Base-by-base conservation (phyloP, 2,329 filamentous ascomycete genomes). In the Tolypocladium sp. region DNA sequence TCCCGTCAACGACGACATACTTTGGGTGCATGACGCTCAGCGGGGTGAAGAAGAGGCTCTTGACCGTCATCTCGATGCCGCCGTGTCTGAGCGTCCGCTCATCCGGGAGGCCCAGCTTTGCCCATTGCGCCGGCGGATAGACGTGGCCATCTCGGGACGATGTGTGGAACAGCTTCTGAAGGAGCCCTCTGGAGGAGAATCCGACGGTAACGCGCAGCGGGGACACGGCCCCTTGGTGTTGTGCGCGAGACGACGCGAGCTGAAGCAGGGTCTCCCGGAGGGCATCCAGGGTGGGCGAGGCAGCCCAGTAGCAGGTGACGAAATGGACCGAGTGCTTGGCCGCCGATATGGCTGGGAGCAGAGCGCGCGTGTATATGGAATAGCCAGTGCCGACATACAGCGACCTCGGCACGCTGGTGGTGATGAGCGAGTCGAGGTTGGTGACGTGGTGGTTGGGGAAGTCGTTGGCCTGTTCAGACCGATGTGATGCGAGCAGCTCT, bases 21-120 rank as follows among this genome's bases (percentile, higher is more conserved):
- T 95, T 95, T 0, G 90, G 88, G 68, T 95, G 91, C 85, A 94
- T 89, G n/a, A 95, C 87, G 66, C 89, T 91, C 61, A 94, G 86
- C 0, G 91, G 91, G 2, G 86, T 77, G 62, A 93, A 85, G 71
- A 95, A 95, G 9, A 93, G 77, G 62, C 86, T 91, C 75, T 91
- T 92, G 59, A 92, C 83, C 0, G 80, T 76, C 40, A 95, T 68
- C 57, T 92, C 82, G 22, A 95, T 80, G 3, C 84, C 84, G 0
- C 74, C 78, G 4, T 84, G 76, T 40, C 80, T 76, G 2, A 87
- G 69, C 5, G 76, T 63, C 8, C 77, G 73, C 4, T 79, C 74
- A 1, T 76, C 68, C 0, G 89, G 89, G 4, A 94, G 76, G 0
- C 88, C 88, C 2, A 94, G 76, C 58, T 78, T 79, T 10, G 70